A percentile compares a stretch with the other conserved stretches of the same genome.
phyloP scores from a whole-genome alignment of 371 early-diverging fungal species.

The Mucor indicus region DNA sequence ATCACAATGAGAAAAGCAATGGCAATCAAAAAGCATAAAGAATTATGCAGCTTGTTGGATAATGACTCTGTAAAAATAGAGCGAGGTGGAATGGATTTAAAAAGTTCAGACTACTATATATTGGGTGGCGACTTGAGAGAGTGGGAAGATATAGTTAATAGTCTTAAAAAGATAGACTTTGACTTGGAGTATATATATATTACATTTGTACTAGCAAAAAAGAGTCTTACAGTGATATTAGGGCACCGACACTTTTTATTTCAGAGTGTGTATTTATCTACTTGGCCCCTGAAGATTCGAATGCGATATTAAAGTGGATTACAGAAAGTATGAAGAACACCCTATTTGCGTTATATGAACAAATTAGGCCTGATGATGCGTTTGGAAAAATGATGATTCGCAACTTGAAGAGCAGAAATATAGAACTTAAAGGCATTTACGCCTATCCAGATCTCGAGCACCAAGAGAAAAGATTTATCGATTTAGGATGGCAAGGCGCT shows the following conservation, averaged over 20 bases:
- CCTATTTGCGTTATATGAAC: constrained; percentile 83
- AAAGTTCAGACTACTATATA: constrained; percentile 63
- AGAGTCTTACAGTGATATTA: constrained; percentile 11
- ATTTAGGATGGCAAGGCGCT: constrained; percentile 63
- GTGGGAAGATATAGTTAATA: constrained; percentile 55
- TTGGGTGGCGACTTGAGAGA: constrained; percentile 81
- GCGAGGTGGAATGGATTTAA: constrained; percentile 73
- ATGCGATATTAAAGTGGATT: constrained; percentile 71
- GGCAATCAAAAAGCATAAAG: constrained; percentile 58
- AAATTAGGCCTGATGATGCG: constrained; percentile 84
- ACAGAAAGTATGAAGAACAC: constrained; percentile 45
- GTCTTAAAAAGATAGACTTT: constrained; percentile 65
- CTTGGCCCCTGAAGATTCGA: constrained; percentile 63
- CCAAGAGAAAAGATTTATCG: constrained; percentile 63
- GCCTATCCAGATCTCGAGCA: constrained; percentile 71
- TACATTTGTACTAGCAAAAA: too few species aligned
- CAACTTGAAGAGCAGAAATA: constrained; percentile 71
- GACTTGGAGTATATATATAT: constrained; percentile 47
- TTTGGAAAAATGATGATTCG: constrained; percentile 92
- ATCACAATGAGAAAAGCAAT: constrained; percentile 77
- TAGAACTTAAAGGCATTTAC: constrained; percentile 72
- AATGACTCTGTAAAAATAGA: constrained; percentile 44
- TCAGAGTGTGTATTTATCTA: constrained; percentile 95
- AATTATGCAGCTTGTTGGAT: constrained; percentile 51
- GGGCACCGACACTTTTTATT: constrained; percentile 81